phyloP scores from a whole-genome alignment of 768 basidiomycete species.

The Boletus pseudopeckii region DNA sequence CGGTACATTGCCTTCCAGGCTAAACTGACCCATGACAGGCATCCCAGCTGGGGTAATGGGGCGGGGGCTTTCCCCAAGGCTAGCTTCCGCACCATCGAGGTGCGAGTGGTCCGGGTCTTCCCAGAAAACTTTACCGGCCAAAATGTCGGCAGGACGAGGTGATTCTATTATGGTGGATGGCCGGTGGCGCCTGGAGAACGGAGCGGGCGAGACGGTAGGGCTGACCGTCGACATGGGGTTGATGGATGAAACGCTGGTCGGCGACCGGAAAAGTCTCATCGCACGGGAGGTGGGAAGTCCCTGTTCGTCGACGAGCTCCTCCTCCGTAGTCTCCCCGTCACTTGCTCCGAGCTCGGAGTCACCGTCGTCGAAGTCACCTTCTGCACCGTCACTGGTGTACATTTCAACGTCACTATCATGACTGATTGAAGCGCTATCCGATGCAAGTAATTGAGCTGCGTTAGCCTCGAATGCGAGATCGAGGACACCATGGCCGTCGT shows the following conservation, averaged over 20 bases:
- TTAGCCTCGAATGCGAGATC: constrained; percentile 72
- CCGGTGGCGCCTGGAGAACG: constrained; percentile 32
- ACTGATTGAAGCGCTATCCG: constrained; percentile 46
- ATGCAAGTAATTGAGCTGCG: constrained; percentile 48
- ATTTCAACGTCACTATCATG: constrained; percentile 52
- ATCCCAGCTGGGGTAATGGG: constrained; percentile 14
- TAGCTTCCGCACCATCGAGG: constrained; percentile 32
- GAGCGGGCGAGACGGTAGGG: constrained; percentile 47
- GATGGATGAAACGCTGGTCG: constrained; percentile 58
- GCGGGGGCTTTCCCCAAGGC: constrained; percentile 29
- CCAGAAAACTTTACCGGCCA: constrained; percentile 59
- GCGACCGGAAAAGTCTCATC: constrained; percentile 68
- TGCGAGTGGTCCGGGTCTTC: constrained; percentile 42
- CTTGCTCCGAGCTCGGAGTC: constrained; percentile 50
- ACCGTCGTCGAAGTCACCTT: constrained; percentile 38
- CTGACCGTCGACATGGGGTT: constrained; percentile 76
- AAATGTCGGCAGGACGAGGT: constrained; percentile 66
- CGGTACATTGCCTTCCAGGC: constrained; percentile 8
- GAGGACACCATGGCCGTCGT: constrained; percentile 47
- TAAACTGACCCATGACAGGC: constrained; percentile 42
- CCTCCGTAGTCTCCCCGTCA: constrained; percentile 78
- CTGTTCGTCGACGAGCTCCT: constrained; percentile 75
- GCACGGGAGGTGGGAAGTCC: constrained; percentile 73
- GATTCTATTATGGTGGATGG: constrained; percentile 32
- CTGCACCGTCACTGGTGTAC: constrained; percentile 35